Conservation (phyloP, 306 rosid genomes). For the Trifolium repens region DNA sequence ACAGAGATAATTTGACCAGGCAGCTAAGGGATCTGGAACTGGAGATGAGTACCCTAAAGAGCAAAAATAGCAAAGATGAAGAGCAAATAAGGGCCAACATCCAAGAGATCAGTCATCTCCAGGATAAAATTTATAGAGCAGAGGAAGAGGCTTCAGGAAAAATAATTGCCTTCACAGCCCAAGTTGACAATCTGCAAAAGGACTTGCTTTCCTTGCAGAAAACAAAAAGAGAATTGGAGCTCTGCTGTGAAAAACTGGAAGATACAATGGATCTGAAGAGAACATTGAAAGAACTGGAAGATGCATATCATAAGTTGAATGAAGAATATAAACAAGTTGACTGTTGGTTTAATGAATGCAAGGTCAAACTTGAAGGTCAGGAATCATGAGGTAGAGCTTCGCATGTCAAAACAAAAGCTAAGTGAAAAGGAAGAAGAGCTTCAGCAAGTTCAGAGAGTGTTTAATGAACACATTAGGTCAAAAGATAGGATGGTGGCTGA, state of each 20-base stretch:
- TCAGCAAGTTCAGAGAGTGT: slow-evolving; percentile 9
- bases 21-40: slow-evolving; percentile 55
- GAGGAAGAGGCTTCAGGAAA: slow-evolving; percentile 49
- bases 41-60: slow-evolving; percentile 44
- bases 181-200: slow-evolving; percentile 57
- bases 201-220: slow-evolving; percentile 62
- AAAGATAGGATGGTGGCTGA: slow-evolving; percentile 64
- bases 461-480: slow-evolving; percentile 46
- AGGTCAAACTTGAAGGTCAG: slow-evolving; percentile 56
- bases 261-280: slow-evolving; percentile 57
- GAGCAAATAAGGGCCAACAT: slow-evolving; percentile 45
- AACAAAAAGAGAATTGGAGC: slow-evolving; percentile 62
- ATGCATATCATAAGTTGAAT: slow-evolving; percentile 57
- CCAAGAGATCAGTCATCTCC: slow-evolving; percentile 51
- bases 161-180: slow-evolving; percentile 51
- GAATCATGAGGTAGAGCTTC: too few relatives aligned
- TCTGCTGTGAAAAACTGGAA: slow-evolving; percentile 51
- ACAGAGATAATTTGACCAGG: slow-evolving; percentile 47
- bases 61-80: slow-evolving; percentile 35
- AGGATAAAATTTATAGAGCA: slow-evolving; percentile 35
- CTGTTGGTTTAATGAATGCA: slow-evolving; percentile 57
- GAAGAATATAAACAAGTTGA: slow-evolving; percentile 62
- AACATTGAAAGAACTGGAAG: slow-evolving; percentile 60
- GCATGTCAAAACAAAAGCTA: too few relatives aligned
- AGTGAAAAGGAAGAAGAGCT: slow-evolving; percentile 57